phyloP scores from a whole-genome alignment of 148 eudicot genomes.

The Rhododendron williamsianum region DNA sequence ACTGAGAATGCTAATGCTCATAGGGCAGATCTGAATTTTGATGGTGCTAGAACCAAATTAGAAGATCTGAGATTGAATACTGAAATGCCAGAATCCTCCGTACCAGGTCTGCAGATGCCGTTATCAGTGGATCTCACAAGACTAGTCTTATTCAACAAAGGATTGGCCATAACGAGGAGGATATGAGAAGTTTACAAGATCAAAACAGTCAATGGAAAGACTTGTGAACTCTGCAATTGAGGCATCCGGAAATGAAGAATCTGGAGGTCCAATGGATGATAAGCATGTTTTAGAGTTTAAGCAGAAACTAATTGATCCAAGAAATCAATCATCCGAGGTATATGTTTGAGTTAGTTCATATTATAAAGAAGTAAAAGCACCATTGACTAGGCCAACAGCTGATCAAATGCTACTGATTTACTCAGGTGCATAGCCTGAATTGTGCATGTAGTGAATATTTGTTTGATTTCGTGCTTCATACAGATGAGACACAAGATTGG shows the following conservation, averaged over 20 bases:
- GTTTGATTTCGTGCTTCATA: not conserved
- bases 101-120: slow-evolving; percentile 8
- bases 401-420: not conserved
- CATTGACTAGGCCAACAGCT: slow-evolving; percentile 1
- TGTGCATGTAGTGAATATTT: not conserved
- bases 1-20: slow-evolving; percentile 8
- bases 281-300: slow-evolving; percentile 10
- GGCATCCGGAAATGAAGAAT: slow-evolving; percentile 15
- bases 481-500: slow-evolving; percentile 11
- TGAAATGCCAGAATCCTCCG: slow-evolving; percentile 19
- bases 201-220: slow-evolving; percentile 1
- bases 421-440: not conserved
- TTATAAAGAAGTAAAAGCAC: not conserved
- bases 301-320: slow-evolving; percentile 8
- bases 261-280: slow-evolving; percentile 14
- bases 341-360: not conserved
- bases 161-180: slow-evolving; percentile 1
- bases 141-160: not conserved
- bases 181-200: slow-evolving; percentile 6
- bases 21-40: slow-evolving; percentile 7
- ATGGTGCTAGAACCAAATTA: slow-evolving; percentile 18
- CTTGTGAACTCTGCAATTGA: slow-evolving; percentile 1
- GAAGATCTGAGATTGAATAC: slow-evolving; percentile 15
- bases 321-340: slow-evolving; percentile 18
- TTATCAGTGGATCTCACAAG: not conserved